These are phyloP conservation scores for Pichia gijzeniarum DNA, from an alignment of 805 yeast genomes.

Conservation along the genomic window DNA sequence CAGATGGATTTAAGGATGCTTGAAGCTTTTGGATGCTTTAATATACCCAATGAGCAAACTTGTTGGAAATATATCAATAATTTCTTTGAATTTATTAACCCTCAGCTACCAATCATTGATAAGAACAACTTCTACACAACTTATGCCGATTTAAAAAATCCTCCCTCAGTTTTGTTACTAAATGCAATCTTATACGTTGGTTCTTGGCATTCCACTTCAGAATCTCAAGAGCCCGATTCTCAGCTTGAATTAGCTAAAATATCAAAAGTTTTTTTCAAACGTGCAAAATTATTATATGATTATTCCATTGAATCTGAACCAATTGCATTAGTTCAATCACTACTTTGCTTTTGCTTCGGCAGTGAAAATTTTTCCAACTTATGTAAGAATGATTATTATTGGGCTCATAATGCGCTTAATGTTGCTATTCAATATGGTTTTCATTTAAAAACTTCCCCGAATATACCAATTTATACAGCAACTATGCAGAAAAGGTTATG, in stretches of 20 bases:
- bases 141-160: conserved; percentile 49
- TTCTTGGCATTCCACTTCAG: conserved; percentile 51
- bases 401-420: conserved; percentile 67
- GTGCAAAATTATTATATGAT: conserved; percentile 61
- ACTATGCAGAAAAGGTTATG: conserved; percentile 34
- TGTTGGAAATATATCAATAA: conserved; percentile 55
- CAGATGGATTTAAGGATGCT: conserved; percentile 55
- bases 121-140: conserved; percentile 52
- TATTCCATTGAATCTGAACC: conserved; percentile 65
- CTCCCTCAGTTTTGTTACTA: conserved; percentile 55
- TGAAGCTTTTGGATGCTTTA: conserved; percentile 61
- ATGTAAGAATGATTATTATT: conserved; percentile 63
- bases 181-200: conserved; percentile 66
- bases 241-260: conserved; percentile 41
- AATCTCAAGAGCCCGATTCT: conserved; percentile 42
- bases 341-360: conserved; percentile 28
- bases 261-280: conserved; percentile 27
- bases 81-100: conserved; percentile 55
- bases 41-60: conserved; percentile 56
- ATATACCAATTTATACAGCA: conserved; percentile 18
- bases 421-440: conserved; percentile 74
- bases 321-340: conserved; percentile 52
- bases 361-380: conserved; percentile 22
- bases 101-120: conserved; percentile 67
- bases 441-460: conserved; percentile 39